Conservation (phyloP, 495 filamentous ascomycete genomes). For the Sordaria brevicollis region DNA sequence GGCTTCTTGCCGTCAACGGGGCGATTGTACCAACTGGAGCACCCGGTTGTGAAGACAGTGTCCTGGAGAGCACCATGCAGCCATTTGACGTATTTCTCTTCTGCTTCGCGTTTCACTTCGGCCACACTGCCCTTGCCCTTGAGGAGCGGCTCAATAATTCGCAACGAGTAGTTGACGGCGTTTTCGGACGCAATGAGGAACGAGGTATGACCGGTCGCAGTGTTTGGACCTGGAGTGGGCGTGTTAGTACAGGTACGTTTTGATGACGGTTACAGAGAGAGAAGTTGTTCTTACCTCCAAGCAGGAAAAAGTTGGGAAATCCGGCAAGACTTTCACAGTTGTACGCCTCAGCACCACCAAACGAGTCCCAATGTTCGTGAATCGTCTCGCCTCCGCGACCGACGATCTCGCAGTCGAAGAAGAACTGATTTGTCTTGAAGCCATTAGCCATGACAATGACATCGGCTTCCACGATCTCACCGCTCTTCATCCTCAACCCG, state of each 20-base stretch:
- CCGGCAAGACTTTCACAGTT: conserved; percentile 21
- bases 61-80: conserved; percentile 15
- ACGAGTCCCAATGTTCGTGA: conserved; percentile 27
- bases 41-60: conserved; percentile 22
- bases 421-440: conserved; percentile 24
- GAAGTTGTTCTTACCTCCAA: conserved; percentile 16
- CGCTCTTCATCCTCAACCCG: conserved; percentile 20
- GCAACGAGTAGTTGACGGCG: conserved; percentile 23
- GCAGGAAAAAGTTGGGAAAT: conserved; percentile 36
- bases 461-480: conserved; percentile 21
- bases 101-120: conserved; percentile 25
- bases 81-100: conserved; percentile 15
- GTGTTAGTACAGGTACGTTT: background rate
- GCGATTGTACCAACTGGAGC: conserved; percentile 32
- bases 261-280: background rate
- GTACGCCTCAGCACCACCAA: conserved; percentile 31
- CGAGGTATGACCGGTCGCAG: conserved; percentile 33
- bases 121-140: conserved; percentile 20
- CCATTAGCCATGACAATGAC: conserved; percentile 35
- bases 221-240: conserved; percentile 28
- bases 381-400: conserved; percentile 21
- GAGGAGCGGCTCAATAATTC: conserved; percentile 24
- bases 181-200: conserved; percentile 28
- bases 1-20: background rate
- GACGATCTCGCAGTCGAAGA: conserved; percentile 24